Evolutionary conservation across 2,329 filamentous ascomycete genomes (phyloP), one percentile per base, ranked within the genome.

Genomic region (Aspergillus brasiliensis): DNA sequence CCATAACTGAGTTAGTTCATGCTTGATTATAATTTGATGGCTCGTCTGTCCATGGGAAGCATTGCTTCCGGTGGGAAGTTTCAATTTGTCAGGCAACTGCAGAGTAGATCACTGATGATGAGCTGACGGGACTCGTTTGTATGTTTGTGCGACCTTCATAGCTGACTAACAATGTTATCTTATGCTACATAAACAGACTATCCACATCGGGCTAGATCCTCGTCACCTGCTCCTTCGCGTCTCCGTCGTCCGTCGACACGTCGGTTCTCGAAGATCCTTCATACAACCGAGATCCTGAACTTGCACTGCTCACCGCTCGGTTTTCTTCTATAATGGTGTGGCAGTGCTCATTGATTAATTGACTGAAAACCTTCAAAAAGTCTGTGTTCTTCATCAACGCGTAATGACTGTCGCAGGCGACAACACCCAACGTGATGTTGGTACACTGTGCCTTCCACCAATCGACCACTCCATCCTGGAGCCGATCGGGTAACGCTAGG

Each of bases 381-480:
- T n/a, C 6, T n/a, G 40, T 10, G 23, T 31, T n/a, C 19, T 47
- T 55, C 40, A 55, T 17, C 8, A 55, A 28, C 38, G 15, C 17
- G 42, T 44, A 55, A 40, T 55, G 46, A 21, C 51, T 11, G 34
- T 49, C 19, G 27, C 52, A 55, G 25, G 21, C 38, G 15, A 55
- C n/a, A 2, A 37, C 37, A 31, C 53, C 42, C 28, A 49, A 8
- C 3, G 31, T 25, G 21, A 40, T 38, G 23, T 53, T 19, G 28
- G 28, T 17, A 21, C 57, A 46, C 10, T 31, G 42, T 4, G n/a
- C 25, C 23, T 28, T 48, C 46, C 28, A 44, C 17, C 37, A 40
- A 2, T 21, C 28, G 4, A 44, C 52, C 13, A 55, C 52, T 5
- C 52, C 52, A 8, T 46, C 52, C 4, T 46, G 52, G 6, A 34